phyloP scores from a whole-genome alignment of 495 filamentous ascomycete species.

The Cercophora sp. region DNA sequence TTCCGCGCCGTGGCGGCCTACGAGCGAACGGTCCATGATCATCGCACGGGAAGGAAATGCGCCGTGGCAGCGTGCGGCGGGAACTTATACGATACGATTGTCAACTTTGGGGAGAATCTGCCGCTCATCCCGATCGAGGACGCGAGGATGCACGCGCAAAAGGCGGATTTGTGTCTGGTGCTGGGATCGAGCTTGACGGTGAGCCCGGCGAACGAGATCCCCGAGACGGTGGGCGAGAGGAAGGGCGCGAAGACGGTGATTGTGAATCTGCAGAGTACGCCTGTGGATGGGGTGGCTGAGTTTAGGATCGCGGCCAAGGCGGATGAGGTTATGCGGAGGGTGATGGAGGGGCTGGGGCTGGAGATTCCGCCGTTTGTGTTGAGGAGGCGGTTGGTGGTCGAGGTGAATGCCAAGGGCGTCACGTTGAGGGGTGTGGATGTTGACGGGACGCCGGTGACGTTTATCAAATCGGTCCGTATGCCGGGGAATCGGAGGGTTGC shows the following conservation, averaged over 20 bases:
- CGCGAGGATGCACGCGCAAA: constrained; percentile 32
- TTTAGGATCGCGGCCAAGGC: constrained; percentile 30
- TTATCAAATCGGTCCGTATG: constrained; percentile 36
- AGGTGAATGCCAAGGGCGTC: constrained; percentile 21
- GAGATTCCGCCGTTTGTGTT: constrained; percentile 36
- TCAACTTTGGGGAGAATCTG: constrained; percentile 42
- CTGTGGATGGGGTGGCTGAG: constrained; percentile 30
- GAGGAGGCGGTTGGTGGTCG: constrained; percentile 25
- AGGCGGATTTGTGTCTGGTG: constrained; percentile 42
- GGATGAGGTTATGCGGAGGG: constrained; percentile 36
- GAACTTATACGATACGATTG: constrained; percentile 38
- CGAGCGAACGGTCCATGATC: constrained; percentile 38
- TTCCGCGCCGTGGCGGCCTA: constrained; percentile 44
- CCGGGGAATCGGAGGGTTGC: constrained; percentile 30
- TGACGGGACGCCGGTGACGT: constrained; percentile 42
- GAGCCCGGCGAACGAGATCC: constrained; percentile 38
- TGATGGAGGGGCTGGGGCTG: constrained; percentile 38
- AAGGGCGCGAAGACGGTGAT: constrained; percentile 33
- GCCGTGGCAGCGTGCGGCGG: constrained; percentile 31
- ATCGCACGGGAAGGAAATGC: constrained; percentile 44
- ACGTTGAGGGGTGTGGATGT: constrained; percentile 35
- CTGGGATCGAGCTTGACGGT: constrained; percentile 45
- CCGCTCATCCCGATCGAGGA: constrained; percentile 24
- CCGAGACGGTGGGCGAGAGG: constrained; percentile 30
- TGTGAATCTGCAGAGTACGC: constrained; percentile 45